phyloP scores from a whole-genome alignment of 768 basidiomycete genomes.

The Lactarius deliciosus region DNA sequence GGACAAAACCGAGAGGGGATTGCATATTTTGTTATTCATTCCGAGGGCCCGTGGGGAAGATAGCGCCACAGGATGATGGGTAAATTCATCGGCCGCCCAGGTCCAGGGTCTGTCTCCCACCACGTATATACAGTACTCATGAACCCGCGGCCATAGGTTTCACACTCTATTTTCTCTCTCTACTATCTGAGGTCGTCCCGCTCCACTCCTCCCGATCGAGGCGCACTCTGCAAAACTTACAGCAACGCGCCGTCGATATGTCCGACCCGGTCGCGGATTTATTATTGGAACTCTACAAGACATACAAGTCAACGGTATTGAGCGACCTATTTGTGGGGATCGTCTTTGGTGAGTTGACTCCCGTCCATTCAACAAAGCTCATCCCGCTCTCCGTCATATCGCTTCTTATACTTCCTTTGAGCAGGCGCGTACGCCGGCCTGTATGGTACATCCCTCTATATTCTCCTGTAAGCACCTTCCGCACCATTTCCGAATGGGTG shows the following conservation, averaged over 20 bases:
- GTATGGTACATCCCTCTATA: constrained; percentile 20
- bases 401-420: not conserved
- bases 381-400: not conserved
- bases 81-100: not conserved
- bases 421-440: constrained; percentile 19
- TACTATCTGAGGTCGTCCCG: not conserved
- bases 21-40: too few species aligned
- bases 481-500: not conserved
- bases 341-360: constrained; percentile 17
- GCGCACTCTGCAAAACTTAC: not conserved
- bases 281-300: constrained; percentile 11
- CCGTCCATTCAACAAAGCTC: not conserved
- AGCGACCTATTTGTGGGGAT: constrained; percentile 18
- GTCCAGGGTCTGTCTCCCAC: not conserved
- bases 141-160: not conserved
- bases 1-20: too few species aligned
- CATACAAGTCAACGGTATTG: constrained; percentile 11
- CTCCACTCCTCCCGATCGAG: not conserved
- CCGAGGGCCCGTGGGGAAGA: not conserved
- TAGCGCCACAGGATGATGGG: not conserved
- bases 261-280: constrained; percentile 1
- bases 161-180: not conserved
- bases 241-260: constrained; percentile 4
- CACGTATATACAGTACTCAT: not conserved
- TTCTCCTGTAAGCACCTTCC: constrained; percentile 20